phyloP scores from a whole-genome alignment of 164 flowering plant genomes.

The Macadamia tetraphylla region DNA sequence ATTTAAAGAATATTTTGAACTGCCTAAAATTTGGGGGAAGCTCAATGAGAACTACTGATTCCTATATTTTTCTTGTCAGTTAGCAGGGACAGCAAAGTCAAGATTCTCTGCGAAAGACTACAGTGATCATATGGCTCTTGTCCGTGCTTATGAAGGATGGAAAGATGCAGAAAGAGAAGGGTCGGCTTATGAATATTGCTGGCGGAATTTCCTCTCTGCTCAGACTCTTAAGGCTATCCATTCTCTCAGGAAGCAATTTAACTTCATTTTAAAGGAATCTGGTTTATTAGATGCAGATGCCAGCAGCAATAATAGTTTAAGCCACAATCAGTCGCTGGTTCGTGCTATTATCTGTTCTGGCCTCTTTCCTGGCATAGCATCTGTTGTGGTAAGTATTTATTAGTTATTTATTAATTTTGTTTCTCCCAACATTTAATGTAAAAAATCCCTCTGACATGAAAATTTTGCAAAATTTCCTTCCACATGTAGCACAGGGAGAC shows the following conservation, averaged over 20 bases:
- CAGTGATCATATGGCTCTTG: slow-evolving; percentile 99
- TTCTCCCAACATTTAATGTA: background rate
- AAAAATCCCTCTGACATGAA: background rate
- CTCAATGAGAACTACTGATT: slow-evolving; percentile 3
- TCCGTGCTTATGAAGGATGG: slow-evolving; percentile 99
- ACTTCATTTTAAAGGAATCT: slow-evolving; percentile 75
- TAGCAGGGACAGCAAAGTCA: slow-evolving; percentile 93
- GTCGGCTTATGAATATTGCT: slow-evolving; percentile 89
- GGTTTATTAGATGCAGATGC: slow-evolving; percentile 64
- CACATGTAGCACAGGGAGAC: slow-evolving; percentile 84
- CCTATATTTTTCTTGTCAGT: slow-evolving; percentile 36
- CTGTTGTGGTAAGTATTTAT: slow-evolving; percentile 72
- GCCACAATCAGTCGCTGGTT: slow-evolving; percentile 92
- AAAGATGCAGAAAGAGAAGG: slow-evolving; percentile 99
- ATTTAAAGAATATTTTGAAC: too few species aligned
- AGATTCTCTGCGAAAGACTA: slow-evolving; percentile 98
- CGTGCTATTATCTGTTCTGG: slow-evolving; percentile 97
- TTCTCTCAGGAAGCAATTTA: slow-evolving; percentile 91
- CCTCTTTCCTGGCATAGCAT: slow-evolving; percentile 90
- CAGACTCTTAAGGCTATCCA: slow-evolving; percentile 98
- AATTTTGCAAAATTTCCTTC: background rate
- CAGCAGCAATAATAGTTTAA: slow-evolving; percentile 51
- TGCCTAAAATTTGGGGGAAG: too few species aligned
- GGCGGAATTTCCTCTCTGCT: slow-evolving; percentile 94
- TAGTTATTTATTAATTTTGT: background rate